phyloP scores from a whole-genome alignment of 805 yeast genomes.

The Suhomyces prunicola region DNA sequence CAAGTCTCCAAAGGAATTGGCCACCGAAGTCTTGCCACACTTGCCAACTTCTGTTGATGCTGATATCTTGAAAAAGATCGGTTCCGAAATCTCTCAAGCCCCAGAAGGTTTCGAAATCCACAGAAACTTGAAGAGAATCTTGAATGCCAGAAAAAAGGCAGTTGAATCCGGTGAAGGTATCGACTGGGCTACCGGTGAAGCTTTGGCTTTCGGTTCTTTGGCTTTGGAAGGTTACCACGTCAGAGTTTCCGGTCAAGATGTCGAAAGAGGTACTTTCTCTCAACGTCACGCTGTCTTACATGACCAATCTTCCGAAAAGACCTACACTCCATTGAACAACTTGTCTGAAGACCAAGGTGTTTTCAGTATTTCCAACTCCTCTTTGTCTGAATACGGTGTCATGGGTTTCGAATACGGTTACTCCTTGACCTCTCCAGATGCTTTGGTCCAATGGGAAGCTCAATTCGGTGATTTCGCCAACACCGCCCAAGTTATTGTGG shows the following conservation, averaged over 20 bases:
- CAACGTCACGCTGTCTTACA: slow-evolving; percentile 99
- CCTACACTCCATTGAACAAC: slow-evolving; percentile 82
- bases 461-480: slow-evolving; percentile 99
- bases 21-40: slow-evolving; percentile 93
- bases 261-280: slow-evolving; percentile 99
- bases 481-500: slow-evolving; percentile 97
- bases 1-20: slow-evolving; percentile 95
- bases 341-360: slow-evolving; percentile 79
- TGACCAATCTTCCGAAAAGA: slow-evolving; percentile 83
- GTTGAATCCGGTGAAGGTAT: slow-evolving; percentile 88
- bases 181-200: slow-evolving; percentile 99
- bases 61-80: slow-evolving; percentile 69
- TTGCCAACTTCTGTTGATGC: slow-evolving; percentile 89
- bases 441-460: slow-evolving; percentile 98
- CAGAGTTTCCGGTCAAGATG: slow-evolving; percentile 98
- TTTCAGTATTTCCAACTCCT: slow-evolving; percentile 87
- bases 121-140: slow-evolving; percentile 92
- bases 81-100: slow-evolving; percentile 72
- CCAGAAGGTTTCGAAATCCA: slow-evolving; percentile 89
- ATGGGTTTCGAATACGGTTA: slow-evolving; percentile 99
- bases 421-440: slow-evolving; percentile 95
- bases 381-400: slow-evolving; percentile 97
- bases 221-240: slow-evolving; percentile 92
- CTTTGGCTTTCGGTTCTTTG: slow-evolving; percentile 92
- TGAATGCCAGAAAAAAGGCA: slow-evolving; percentile 81